These are phyloP conservation scores for Curvularia eragrostidis DNA, from an alignment of 2,329 filamentous ascomycete species.

Conservation along the genomic window DNA sequence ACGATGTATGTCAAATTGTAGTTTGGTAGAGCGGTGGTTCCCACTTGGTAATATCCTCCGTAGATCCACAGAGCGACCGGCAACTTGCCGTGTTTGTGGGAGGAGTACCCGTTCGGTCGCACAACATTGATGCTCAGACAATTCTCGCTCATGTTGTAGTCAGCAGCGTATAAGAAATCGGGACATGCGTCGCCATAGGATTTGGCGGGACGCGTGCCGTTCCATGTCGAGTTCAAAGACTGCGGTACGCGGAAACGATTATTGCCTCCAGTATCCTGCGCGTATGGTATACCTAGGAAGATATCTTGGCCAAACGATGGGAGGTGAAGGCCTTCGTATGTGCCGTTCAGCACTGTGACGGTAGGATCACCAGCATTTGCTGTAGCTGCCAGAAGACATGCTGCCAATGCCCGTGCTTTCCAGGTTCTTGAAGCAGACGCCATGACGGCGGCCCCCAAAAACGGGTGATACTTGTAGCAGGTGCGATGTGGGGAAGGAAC, in stretches of 20 bases:
- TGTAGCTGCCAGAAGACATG: constrained; percentile 21
- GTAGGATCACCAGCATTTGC: constrained; percentile 29
- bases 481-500: not conserved
- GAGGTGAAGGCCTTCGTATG: constrained; percentile 44
- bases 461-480: not conserved
- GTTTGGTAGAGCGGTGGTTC: constrained; percentile 52
- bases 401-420: constrained; percentile 22
- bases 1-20: constrained; percentile 71
- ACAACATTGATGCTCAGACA: constrained; percentile 70
- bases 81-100: constrained; percentile 51
- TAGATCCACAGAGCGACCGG: constrained; percentile 69
- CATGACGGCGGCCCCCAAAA: constrained; percentile 16
- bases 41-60: constrained; percentile 56
- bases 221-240: constrained; percentile 55
- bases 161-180: constrained; percentile 37
- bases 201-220: constrained; percentile 49
- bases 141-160: constrained; percentile 59
- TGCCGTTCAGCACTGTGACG: constrained; percentile 44
- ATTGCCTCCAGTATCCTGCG: constrained; percentile 60
- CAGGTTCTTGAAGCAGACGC: constrained; percentile 24
- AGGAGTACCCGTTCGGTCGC: constrained; percentile 57
- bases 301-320: constrained; percentile 53
- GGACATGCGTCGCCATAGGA: constrained; percentile 53
- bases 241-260: constrained; percentile 62
- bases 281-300: constrained; percentile 63